phyloP scores from a whole-genome alignment of 2,329 filamentous ascomycete species.

The Alternaria ventricosa region DNA sequence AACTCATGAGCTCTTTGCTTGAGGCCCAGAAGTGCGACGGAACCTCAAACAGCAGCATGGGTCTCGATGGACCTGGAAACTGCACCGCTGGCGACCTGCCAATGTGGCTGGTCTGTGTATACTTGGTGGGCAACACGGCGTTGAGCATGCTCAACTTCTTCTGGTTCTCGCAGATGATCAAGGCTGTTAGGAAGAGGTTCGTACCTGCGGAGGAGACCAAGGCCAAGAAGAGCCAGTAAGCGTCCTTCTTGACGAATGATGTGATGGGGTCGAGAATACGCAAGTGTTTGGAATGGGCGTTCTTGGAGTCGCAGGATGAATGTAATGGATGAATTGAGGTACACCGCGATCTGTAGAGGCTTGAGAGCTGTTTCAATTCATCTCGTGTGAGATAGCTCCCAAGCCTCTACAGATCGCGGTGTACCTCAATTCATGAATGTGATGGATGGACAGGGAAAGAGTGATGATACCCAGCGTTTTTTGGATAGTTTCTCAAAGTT shows the following conservation, averaged over 20 bases:
- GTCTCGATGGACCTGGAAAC: slow-evolving; percentile 19
- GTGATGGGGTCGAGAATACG: not conserved
- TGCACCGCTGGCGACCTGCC: slow-evolving; percentile 58
- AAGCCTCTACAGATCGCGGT: too few species aligned
- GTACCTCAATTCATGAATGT: too few species aligned
- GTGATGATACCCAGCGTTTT: slow-evolving; percentile 8
- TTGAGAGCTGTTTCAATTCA: too few species aligned
- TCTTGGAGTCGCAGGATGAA: not conserved
- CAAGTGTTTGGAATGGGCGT: not conserved
- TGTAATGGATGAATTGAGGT: not conserved
- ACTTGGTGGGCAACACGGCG: slow-evolving; percentile 73
- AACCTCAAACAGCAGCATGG: slow-evolving; percentile 46
- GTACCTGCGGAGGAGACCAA: slow-evolving; percentile 45
- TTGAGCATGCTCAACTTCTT: slow-evolving; percentile 79
- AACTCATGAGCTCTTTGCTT: slow-evolving; percentile 17
- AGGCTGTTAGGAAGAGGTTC: slow-evolving; percentile 80
- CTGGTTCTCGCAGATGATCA: slow-evolving; percentile 87
- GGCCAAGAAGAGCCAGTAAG: slow-evolving; percentile 30
- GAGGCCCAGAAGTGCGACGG: slow-evolving; percentile 54
- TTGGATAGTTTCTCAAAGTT: not conserved
- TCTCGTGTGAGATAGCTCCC: too few species aligned
- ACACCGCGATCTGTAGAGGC: too few species aligned
- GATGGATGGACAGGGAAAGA: not conserved
- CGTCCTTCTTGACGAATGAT: not conserved
- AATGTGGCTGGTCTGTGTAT: slow-evolving; percentile 71